These are phyloP conservation scores for Isochrysis galbana DNA, from an alignment of 78 protist species.

Conservation along the genomic window DNA sequence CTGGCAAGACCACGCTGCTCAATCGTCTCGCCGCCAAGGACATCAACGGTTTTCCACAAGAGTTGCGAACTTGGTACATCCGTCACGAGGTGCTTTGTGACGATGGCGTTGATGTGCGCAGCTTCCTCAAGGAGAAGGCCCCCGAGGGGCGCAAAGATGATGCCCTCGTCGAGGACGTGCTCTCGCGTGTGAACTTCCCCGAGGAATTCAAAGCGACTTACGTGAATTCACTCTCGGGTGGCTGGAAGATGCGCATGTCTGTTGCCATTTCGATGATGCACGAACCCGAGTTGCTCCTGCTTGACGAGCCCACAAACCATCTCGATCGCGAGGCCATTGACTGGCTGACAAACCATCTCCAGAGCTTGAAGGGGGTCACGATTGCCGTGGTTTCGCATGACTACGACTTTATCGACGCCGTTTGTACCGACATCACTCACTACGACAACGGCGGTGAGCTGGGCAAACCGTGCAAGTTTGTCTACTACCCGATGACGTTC, in stretches of 20 bases:
- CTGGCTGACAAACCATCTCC: background rate
- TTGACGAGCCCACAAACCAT: conserved; percentile 67
- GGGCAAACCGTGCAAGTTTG: conserved; percentile 14
- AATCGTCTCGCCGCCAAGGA: background rate
- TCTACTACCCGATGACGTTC: conserved; percentile 25
- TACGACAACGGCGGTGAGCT: conserved; percentile 22
- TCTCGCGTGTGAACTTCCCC: background rate
- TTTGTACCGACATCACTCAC: conserved; percentile 7
- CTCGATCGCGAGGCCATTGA: conserved; percentile 20
- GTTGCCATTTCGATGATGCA: conserved; percentile 20
- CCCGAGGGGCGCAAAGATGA: background rate
- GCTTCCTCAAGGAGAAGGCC: background rate
- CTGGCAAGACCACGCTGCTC: conserved; percentile 53
- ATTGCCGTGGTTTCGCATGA: conserved; percentile 20
- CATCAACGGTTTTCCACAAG: conserved; percentile 5
- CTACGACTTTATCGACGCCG: conserved; percentile 5
- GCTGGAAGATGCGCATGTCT: background rate
- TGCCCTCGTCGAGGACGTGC: background rate
- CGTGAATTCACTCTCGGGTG: background rate
- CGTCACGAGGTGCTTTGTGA: background rate
- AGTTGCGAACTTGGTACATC: background rate
- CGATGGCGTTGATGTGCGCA: background rate
- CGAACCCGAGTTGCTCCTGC: conserved; percentile 53
- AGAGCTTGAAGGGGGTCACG: background rate
- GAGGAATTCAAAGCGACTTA: background rate